Evolutionary conservation across 2,329 filamentous ascomycete species (phyloP), one percentile per base, ranked within the genome.

Genomic region (Daldinia sp.): DNA sequence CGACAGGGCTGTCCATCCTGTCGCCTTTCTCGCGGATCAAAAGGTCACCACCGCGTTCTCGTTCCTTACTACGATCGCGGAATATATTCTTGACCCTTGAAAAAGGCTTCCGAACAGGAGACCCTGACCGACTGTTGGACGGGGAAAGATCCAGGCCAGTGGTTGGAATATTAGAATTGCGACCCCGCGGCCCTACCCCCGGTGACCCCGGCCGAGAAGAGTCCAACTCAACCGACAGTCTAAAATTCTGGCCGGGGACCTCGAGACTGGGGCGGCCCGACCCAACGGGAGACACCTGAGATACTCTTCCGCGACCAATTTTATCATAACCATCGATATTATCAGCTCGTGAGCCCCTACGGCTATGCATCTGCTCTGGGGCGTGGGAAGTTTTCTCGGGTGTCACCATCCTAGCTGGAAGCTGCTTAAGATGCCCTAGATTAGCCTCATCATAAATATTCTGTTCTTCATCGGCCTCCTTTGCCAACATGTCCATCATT

Each of bases 71-170:
- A 64, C 81, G 84, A 61, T 87, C 84, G 3, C 82, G 81, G 61
- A 87, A 83, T 13, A 85, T 85, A 59, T 79, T 80, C 71, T 83
- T 86, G 56, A 87, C 82, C 69, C 82, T 86, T 25, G 77, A 77
- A 60, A 87, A 78, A 0, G 85, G 83, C 55, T 86, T 90, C 52
- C 88, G 84, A 0, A 80, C 78, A 27, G 90, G 90, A 5, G 90
- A 92, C 2, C 81, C 80, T 1, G 85, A 82, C 21, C 90, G 84
- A 70, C 88, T 92, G 6, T 81, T 81, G 3, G 83, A 79, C 1
- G 88, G 85, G 3, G 90, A 91, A 7, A 90, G 74, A 58, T 90
- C 88, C 66, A 85, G 82, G 19, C 84, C 84, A 62, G 89, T 85
- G 10, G 83, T 83, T 3, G 87, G 86, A 52, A 89, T 82, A 29